Evolutionary conservation across 2,329 filamentous ascomycete genomes (phyloP).

Genomic region (Aureobasidium sp.): DNA sequence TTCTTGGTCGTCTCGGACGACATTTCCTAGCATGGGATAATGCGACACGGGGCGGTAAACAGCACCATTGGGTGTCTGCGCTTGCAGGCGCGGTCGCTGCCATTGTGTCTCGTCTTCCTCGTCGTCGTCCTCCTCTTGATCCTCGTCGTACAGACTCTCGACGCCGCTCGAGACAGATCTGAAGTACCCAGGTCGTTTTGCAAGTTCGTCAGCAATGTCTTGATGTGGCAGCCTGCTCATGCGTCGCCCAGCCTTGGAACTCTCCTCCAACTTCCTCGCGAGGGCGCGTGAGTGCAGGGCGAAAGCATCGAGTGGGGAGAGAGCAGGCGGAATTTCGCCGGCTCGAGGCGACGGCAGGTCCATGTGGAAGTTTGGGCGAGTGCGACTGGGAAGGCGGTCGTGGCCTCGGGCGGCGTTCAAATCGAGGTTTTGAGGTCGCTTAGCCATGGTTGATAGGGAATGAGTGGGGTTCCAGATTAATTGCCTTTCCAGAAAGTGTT

Average conservation of each 20-base stretch:
- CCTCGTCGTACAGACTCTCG: slow-evolving; percentile 42
- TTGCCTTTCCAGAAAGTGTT: slow-evolving; percentile 9
- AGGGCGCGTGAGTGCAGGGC: slow-evolving; percentile 84
- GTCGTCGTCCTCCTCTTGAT: slow-evolving; percentile 31
- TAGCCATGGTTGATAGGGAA: slow-evolving; percentile 16
- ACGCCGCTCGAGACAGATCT: slow-evolving; percentile 58
- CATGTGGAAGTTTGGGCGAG: slow-evolving; percentile 23
- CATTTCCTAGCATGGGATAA: slow-evolving; percentile 27
- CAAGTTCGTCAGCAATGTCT: slow-evolving; percentile 75
- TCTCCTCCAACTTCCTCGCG: slow-evolving; percentile 77
- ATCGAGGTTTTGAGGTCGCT: slow-evolving; percentile 20
- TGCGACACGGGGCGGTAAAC: slow-evolving; percentile 29
- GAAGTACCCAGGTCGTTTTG: slow-evolving; percentile 70
- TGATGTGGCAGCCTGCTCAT: slow-evolving; percentile 81
- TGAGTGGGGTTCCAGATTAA: slow-evolving; percentile 13
- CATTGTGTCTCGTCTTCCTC: slow-evolving; percentile 24
- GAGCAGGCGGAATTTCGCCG: slow-evolving; percentile 68
- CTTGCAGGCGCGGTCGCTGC: slow-evolving; percentile 3
- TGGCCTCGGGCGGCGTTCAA: slow-evolving; percentile 15
- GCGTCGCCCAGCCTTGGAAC: slow-evolving; percentile 61
- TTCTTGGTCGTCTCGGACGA: neutral
- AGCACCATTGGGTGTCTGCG: slow-evolving; percentile 25
- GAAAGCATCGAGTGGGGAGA: slow-evolving; percentile 93
- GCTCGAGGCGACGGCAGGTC: slow-evolving; percentile 43
- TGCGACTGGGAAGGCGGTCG: slow-evolving; percentile 23